Conservation (phyloP, 2,329 filamentous ascomycete genomes). For the Ophiosphaerella korrae region DNA sequence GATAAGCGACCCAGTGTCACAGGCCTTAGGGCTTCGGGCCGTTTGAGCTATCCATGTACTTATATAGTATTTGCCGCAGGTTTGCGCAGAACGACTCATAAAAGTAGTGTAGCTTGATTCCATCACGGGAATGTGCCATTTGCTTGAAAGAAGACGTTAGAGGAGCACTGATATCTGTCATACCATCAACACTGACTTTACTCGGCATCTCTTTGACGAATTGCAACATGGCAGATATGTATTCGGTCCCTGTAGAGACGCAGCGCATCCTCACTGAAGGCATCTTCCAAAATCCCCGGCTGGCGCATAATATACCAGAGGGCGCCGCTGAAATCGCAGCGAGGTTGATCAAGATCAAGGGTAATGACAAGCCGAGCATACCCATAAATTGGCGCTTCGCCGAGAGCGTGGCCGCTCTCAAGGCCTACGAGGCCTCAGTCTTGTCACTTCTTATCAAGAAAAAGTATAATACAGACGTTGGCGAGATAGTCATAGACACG, state of each 20-base stretch:
- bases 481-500: conserved; percentile 55
- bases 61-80: no score
- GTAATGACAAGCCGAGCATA: conserved; percentile 51
- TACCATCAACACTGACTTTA: no score
- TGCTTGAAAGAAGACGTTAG: no score
- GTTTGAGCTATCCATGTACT: no score
- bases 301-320: conserved; percentile 43
- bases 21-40: no score
- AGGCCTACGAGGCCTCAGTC: conserved; percentile 56
- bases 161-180: no score
- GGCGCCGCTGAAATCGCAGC: conserved; percentile 46
- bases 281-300: conserved; percentile 51
- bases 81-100: no score
- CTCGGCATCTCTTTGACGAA: no score
- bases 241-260: conserved; percentile 27
- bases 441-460: conserved; percentile 51
- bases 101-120: no score
- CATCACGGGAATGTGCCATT: no score
- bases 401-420: conserved; percentile 58
- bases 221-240: no score
- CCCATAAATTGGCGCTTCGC: conserved; percentile 64
- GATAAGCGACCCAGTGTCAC: no score
- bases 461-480: conserved; percentile 52
- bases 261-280: conserved; percentile 42
- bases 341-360: conserved; percentile 50